Percentiles rank a stretch among this genome's conserved stretches.
phyloP scores from a whole-genome alignment of 2,329 filamentous ascomycete genomes.

The Alternaria hordeiaustralica region DNA sequence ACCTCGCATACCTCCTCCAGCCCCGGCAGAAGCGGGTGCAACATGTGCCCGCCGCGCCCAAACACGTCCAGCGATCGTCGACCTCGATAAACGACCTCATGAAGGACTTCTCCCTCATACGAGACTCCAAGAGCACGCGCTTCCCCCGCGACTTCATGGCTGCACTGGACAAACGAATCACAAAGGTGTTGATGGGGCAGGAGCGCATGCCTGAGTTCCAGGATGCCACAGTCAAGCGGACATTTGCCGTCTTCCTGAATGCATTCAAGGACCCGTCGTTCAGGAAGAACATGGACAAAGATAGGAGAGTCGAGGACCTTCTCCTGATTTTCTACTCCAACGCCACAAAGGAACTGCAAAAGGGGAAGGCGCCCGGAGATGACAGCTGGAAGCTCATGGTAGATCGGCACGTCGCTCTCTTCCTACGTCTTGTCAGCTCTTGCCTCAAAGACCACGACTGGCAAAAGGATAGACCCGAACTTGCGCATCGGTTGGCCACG shows the following conservation, averaged over 20 bases:
- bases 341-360: constrained; percentile 87
- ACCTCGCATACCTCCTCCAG: constrained; percentile 90
- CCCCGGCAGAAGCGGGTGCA: constrained; percentile 89
- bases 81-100: constrained; percentile 81
- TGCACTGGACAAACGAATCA: constrained; percentile 77
- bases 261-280: constrained; percentile 89
- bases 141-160: constrained; percentile 75
- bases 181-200: constrained; percentile 78
- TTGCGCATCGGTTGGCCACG: constrained; percentile 77
- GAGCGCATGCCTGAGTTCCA: constrained; percentile 88
- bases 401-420: constrained; percentile 92
- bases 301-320: constrained; percentile 88
- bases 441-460: constrained; percentile 85
- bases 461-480: constrained; percentile 82
- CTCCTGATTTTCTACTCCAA: constrained; percentile 96
- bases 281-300: constrained; percentile 90
- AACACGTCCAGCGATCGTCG: constrained; percentile 70
- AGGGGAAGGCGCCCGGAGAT: constrained; percentile 76
- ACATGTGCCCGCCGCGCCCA: constrained; percentile 71
- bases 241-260: constrained; percentile 93
- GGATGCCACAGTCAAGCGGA: constrained; percentile 88
- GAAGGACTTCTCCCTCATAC: constrained; percentile 78
- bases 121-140: constrained; percentile 72
- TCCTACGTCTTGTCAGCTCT: constrained; percentile 82
- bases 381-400: constrained; percentile 91